A percentile compares a stretch with the other conserved stretches of the same genome.
Evolutionary conservation across 2,329 filamentous ascomycete species (phyloP).

Genomic region (Exophiala dermatitidis): DNA sequence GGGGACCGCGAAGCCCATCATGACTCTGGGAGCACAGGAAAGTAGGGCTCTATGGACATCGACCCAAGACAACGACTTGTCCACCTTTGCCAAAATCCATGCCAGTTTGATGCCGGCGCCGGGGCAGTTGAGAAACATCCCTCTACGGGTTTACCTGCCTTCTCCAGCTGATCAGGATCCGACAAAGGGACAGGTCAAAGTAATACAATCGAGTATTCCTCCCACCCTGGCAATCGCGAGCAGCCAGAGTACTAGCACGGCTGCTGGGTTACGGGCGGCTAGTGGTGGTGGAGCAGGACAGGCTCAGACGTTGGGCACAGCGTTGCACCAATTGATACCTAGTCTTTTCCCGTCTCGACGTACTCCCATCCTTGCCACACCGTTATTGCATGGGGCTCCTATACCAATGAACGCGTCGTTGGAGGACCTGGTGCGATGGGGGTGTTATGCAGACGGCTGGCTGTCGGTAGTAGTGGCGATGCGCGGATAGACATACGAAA

Average conservation of each 20-base stretch:
- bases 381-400: conserved; percentile 75
- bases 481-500: conserved; percentile 25
- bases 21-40: conserved; percentile 78
- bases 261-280: conserved; percentile 23
- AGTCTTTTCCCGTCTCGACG: conserved; percentile 78
- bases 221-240: conserved; percentile 34
- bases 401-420: conserved; percentile 74
- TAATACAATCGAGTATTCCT: conserved; percentile 68
- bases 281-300: conserved; percentile 34
- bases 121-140: conserved; percentile 70
- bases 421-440: conserved; percentile 73
- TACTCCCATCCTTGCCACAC: conserved; percentile 74
- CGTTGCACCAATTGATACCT: conserved; percentile 68
- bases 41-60: conserved; percentile 76
- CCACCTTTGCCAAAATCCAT: conserved; percentile 66
- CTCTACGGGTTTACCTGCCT: conserved; percentile 78
- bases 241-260: conserved; percentile 21
- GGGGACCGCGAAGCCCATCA: conserved; percentile 80
- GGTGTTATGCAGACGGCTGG: conserved; percentile 89
- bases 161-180: conserved; percentile 47
- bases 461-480: conserved; percentile 73
- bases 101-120: conserved; percentile 64
- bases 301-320: conserved; percentile 65
- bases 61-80: conserved; percentile 65
- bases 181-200: conserved; percentile 52